Conservation (phyloP, 106 monocot genomes). For the Platanthera guangdongensis region DNA sequence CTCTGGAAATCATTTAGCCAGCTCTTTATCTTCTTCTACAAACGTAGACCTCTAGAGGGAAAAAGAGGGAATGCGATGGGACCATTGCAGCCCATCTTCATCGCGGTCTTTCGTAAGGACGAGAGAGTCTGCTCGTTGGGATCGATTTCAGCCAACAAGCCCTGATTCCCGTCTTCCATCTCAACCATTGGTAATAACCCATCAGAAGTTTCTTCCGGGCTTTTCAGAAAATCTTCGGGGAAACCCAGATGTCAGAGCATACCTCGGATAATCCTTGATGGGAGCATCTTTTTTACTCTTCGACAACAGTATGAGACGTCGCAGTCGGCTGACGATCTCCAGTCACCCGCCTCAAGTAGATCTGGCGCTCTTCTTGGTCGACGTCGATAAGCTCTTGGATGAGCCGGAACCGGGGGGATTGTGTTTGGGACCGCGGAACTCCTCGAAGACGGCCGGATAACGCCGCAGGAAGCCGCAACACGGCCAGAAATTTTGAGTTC, state of each 20-base stretch:
- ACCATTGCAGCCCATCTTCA: neutral
- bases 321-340: slow-evolving; percentile 24
- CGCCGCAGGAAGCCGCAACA: slow-evolving; percentile 30
- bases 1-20: slow-evolving; percentile 73
- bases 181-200: slow-evolving; percentile 30
- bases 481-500: slow-evolving; percentile 34
- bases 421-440: slow-evolving; percentile 52
- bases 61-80: slow-evolving; percentile 45
- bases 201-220: slow-evolving; percentile 20
- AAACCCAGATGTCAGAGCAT: slow-evolving; percentile 78
- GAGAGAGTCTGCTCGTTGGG: slow-evolving; percentile 19
- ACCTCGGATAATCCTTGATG: slow-evolving; percentile 52
- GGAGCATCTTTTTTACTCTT: slow-evolving; percentile 28
- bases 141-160: slow-evolving; percentile 10
- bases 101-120: slow-evolving; percentile 32
- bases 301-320: slow-evolving; percentile 33
- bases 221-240: slow-evolving; percentile 45
- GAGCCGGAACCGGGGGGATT: slow-evolving; percentile 72
- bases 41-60: slow-evolving; percentile 62
- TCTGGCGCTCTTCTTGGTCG: slow-evolving; percentile 16
- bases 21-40: slow-evolving; percentile 55
- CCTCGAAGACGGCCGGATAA: slow-evolving; percentile 67
- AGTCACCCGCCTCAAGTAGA: slow-evolving; percentile 17
- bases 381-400: slow-evolving; percentile 35
- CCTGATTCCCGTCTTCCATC: slow-evolving; percentile 35